phyloP scores from a whole-genome alignment of 768 basidiomycete species.

The Lentinula guzmanii region DNA sequence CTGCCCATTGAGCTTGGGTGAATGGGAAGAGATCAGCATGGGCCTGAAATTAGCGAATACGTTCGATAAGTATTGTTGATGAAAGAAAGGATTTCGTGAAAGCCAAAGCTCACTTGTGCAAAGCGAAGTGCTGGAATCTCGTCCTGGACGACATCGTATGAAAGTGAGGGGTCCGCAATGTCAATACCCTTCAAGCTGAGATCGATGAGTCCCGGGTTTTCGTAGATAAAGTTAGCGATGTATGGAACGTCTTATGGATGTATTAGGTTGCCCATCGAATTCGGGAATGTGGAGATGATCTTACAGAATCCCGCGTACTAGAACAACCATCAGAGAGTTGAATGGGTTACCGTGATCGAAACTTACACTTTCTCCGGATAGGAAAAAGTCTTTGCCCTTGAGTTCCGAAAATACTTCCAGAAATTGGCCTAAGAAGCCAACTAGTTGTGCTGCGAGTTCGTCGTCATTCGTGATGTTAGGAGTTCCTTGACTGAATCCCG shows the following conservation, averaged over 20 bases:
- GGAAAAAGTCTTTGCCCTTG: conserved; percentile 64
- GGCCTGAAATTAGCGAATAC: conserved; percentile 24
- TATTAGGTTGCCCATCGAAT: conserved; percentile 2
- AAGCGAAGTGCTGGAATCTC: conserved; percentile 66
- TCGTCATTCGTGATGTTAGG: conserved; percentile 58
- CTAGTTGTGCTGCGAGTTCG: conserved; percentile 48
- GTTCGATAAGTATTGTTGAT: not conserved
- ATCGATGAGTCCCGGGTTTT: conserved; percentile 49
- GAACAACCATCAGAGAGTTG: not conserved
- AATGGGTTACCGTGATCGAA: not conserved
- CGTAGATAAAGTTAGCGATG: conserved; percentile 66
- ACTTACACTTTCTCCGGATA: conserved; percentile 72
- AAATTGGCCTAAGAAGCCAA: conserved; percentile 71
- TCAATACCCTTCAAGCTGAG: conserved; percentile 54
- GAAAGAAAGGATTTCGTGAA: not conserved
- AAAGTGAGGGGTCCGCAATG: conserved; percentile 47
- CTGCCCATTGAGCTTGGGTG: conserved; percentile 45
- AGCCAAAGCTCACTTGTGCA: conserved; percentile 25
- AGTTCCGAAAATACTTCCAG: conserved; percentile 68
- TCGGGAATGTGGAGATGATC: conserved; percentile 13
- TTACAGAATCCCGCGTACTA: conserved; percentile 73
- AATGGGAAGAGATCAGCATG: conserved; percentile 56
- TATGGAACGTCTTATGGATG: conserved; percentile 33
- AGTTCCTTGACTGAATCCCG: conserved; percentile 64
- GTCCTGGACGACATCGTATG: conserved; percentile 47